Conservation (phyloP, 257 asterid genomes). For the Solanum virginianum region DNA sequence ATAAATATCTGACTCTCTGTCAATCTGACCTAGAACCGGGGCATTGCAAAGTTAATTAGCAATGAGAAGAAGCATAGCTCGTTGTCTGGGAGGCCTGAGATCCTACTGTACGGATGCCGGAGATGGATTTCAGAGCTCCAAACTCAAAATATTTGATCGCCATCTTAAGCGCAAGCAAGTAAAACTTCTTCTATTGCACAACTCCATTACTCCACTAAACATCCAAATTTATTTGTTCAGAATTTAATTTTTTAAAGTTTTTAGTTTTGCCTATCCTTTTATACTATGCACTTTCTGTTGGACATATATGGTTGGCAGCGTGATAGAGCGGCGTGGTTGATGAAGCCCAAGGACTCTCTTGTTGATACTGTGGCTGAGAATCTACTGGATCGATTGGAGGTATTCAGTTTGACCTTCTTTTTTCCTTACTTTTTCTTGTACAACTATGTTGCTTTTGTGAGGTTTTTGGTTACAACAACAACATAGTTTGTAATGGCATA, state of each 20-base stretch:
- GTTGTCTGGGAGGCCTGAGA: constrained; percentile 32
- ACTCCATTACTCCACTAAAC: not conserved
- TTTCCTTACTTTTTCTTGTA: not conserved
- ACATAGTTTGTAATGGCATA: not conserved
- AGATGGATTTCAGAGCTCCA: constrained; percentile 33
- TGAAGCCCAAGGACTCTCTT: constrained; percentile 58
- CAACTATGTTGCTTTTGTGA: not conserved
- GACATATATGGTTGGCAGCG: constrained; percentile 30
- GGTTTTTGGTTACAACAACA: not conserved
- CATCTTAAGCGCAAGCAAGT: constrained; percentile 87
- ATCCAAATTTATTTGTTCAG: not conserved
- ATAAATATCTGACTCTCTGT: not conserved
- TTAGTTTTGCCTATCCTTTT: not conserved
- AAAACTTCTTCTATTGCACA: not conserved
- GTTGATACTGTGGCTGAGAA: constrained; percentile 82
- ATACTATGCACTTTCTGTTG: not conserved
- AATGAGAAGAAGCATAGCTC: not conserved
- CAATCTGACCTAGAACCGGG: not conserved
- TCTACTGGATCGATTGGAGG: constrained; percentile 87
- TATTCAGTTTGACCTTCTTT: not conserved
- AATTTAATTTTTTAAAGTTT: fast-evolving
- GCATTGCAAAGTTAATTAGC: not conserved
- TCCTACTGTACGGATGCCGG: constrained; percentile 30
- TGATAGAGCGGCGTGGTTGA: constrained; percentile 94
- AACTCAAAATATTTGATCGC: constrained; percentile 73